Evolutionary conservation across 768 basidiomycete genomes (phyloP), one percentile per base, ranked within the genome.

Genomic region (Pleurotus sapidus): DNA sequence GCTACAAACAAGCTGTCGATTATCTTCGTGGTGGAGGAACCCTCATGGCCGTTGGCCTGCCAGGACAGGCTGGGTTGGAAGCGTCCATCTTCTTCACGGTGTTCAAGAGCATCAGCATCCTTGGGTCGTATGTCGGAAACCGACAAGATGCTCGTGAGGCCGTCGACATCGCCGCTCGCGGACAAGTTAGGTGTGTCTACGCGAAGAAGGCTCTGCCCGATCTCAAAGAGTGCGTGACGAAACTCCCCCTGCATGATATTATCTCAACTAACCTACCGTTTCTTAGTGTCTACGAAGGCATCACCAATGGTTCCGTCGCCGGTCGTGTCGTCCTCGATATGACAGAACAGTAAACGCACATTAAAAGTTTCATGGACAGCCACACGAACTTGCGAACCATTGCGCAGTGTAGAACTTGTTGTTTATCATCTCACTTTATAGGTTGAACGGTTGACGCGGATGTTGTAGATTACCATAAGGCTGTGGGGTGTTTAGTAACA

Each of bases 101-200:
- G 8, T 73, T 77, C 65, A 88, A 88, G 75, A 78, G 77, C 70
- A 80, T 86, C 58, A 80, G 68, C 55, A 84, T 86, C 58, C 64
- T 78, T 50, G 84, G 84, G 12, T 82, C 79, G 2, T 80, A 78
- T 55, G 75, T 79, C 12, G 85, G 90, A 1, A 93, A 92, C 70
- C 83, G 89, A 39, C 91, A 93, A 69, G 94, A 95, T 65, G 85
- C 92, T 2, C 69, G 80, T 8, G 93, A 96, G 69, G 89, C 94
- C 0, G 72, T 95, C 45, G 81, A 84, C 2, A 86, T 95, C 48
- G 93, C 91, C 1, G 80, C 86, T 0, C 66, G 74, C 34, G 91
- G 90, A 12, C 81, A 82, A 53, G 88, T 93, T 55, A 88, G 84
- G 67, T 84, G 84, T 57, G 75, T 75, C 61, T 88, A 76, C 61